These are phyloP conservation scores for Tritrichomonas musculus DNA, from an alignment of 208 protist species.

Conservation along the genomic window DNA sequence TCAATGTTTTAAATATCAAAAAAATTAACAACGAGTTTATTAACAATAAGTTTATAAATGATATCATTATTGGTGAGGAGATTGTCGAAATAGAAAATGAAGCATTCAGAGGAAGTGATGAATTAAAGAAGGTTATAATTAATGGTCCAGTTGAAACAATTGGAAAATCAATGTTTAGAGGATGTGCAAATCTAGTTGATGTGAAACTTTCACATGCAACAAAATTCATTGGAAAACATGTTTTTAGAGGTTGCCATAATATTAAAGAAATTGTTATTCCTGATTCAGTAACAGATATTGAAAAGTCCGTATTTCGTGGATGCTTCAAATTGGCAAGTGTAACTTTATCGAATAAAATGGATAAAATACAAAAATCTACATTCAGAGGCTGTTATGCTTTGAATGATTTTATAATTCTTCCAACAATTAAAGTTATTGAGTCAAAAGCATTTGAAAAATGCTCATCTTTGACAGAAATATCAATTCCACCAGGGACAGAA, in stretches of 20 bases:
- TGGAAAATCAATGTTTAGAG: too few relatives aligned
- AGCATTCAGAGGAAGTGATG: neutral
- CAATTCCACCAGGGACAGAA: too few relatives aligned
- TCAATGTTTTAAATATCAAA: neutral
- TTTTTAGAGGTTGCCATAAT: too few relatives aligned
- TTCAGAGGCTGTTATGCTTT: too few relatives aligned
- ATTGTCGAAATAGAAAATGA: neutral
- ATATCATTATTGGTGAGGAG: neutral
- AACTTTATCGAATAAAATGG: neutral
- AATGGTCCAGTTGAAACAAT: neutral
- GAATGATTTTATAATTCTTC: too few relatives aligned
- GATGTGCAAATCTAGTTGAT: too few relatives aligned
- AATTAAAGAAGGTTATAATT: neutral
- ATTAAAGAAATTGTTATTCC: neutral
- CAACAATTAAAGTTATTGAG: too few relatives aligned
- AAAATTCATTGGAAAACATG: too few relatives aligned
- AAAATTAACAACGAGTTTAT: neutral
- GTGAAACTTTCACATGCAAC: too few relatives aligned
- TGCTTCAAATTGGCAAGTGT: neutral
- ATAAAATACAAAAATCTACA: neutral
- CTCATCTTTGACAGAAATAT: too few relatives aligned
- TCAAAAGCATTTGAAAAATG: too few relatives aligned
- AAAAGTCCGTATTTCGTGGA: neutral
- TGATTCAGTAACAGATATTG: neutral
- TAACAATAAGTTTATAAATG: neutral